phyloP scores from a whole-genome alignment of 208 protist species.

The Phytomonas sp. region DNA sequence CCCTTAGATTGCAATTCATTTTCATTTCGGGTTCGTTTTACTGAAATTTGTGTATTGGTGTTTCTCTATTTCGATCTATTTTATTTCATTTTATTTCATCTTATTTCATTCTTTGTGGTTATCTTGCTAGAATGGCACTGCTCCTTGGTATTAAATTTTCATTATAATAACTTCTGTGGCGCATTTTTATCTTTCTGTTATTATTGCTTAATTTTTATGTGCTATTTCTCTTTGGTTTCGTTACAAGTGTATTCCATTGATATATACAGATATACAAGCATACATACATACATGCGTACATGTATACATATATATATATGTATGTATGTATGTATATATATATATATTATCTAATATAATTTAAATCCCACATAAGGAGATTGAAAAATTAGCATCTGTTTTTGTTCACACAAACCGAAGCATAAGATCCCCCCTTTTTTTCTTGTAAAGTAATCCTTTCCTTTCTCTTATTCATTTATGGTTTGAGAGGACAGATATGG shows the following conservation, averaged over 20 bases:
- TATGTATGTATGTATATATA: not conserved
- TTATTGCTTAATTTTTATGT: not conserved
- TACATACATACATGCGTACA: not conserved
- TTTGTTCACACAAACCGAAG: not conserved
- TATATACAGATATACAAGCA: not conserved
- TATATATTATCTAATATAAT: not conserved
- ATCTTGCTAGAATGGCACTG: not conserved
- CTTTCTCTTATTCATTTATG: not conserved
- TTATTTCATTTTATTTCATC: slow-evolving; percentile 11
- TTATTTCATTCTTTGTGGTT: slow-evolving; percentile 8
- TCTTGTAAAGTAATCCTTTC: not conserved
- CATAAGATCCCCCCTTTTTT: not conserved
- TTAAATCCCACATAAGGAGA: not conserved
- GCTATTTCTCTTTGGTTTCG: not conserved
- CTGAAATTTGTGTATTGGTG: not conserved
- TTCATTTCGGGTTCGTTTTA: slow-evolving; percentile 12
- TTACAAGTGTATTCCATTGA: not conserved
- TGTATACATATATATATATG: not conserved
- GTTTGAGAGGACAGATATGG: not conserved
- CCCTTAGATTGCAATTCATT: not conserved
- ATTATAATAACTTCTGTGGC: not conserved
- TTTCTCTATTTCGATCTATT: slow-evolving; percentile 9
- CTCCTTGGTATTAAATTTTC: not conserved
- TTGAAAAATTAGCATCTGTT: not conserved
- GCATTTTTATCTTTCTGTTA: not conserved